phyloP scores from a whole-genome alignment of 2,329 filamentous ascomycete genomes.

The Sarocladium oryzae region DNA sequence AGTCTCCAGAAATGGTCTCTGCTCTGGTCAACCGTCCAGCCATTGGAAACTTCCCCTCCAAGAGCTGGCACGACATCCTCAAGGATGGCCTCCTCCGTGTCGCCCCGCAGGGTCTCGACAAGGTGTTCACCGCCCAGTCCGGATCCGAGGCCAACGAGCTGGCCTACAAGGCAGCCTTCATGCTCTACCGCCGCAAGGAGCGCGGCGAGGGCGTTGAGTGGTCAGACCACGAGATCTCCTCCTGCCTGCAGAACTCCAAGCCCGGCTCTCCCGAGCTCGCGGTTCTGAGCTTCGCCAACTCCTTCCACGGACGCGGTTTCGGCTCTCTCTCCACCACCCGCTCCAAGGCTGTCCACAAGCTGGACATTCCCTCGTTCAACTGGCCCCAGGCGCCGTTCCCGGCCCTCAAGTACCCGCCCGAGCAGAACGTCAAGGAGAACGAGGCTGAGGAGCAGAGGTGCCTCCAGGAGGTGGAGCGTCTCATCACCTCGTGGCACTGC shows the following conservation, averaged over 20 bases:
- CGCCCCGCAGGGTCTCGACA: constrained; percentile 64
- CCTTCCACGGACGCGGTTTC: constrained; percentile 77
- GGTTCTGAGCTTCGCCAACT: constrained; percentile 72
- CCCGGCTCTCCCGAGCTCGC: constrained; percentile 70
- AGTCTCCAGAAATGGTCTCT: constrained; percentile 64
- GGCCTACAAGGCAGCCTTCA: constrained; percentile 81
- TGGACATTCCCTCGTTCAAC: constrained; percentile 83
- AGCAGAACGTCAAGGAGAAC: constrained; percentile 64
- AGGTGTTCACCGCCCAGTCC: constrained; percentile 75
- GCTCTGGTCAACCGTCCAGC: constrained; percentile 74
- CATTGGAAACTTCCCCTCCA: constrained; percentile 72
- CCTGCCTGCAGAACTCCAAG: constrained; percentile 63
- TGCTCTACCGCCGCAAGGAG: constrained; percentile 68
- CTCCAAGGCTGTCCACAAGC: constrained; percentile 77
- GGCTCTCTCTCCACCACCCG: constrained; percentile 72
- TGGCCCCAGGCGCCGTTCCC: constrained; percentile 80
- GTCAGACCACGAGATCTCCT: constrained; percentile 59
- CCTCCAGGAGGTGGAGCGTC: constrained; percentile 64
- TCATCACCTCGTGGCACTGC: constrained; percentile 61
- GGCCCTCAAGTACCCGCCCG: constrained; percentile 68
- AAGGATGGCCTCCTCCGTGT: constrained; percentile 64
- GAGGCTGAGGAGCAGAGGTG: constrained; percentile 64
- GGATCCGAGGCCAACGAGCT: constrained; percentile 81
- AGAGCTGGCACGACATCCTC: constrained; percentile 67
- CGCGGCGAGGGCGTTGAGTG: constrained; percentile 66